A percentile compares a stretch with the other conserved stretches of the same genome.
phyloP scores from a whole-genome alignment of 176 grass and related monocot species.

The Eleusine coracana region DNA sequence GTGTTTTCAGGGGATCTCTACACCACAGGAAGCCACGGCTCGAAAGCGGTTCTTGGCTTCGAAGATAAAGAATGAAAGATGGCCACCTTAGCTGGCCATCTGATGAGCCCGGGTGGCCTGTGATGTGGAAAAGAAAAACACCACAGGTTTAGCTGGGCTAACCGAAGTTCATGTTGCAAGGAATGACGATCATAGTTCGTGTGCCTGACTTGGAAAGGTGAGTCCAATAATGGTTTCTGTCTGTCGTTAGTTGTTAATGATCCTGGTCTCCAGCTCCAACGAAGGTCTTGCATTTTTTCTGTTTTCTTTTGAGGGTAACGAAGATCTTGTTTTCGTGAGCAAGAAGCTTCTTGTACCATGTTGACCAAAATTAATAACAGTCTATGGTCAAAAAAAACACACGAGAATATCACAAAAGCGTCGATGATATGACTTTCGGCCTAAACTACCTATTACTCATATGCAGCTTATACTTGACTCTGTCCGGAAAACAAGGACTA shows the following conservation, averaged over 20 bases:
- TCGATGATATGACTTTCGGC: not conserved
- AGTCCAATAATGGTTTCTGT: not conserved
- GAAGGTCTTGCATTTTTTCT: not conserved
- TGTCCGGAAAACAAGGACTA: constrained; percentile 2
- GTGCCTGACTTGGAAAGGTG: not conserved
- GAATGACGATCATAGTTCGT: not conserved
- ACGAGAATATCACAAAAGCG: not conserved
- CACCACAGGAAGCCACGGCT: not conserved
- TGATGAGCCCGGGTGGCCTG: too few relatives aligned
- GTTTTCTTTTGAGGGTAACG: too few relatives aligned
- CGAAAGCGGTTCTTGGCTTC: not conserved
- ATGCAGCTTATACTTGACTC: not conserved
- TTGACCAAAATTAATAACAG: not conserved
- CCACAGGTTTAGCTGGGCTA: not conserved
- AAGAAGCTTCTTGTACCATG: not conserved
- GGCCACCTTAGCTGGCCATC: too few relatives aligned
- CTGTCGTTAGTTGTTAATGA: not conserved
- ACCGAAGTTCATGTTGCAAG: not conserved
- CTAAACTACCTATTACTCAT: not conserved
- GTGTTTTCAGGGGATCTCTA: not conserved
- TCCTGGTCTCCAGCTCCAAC: not conserved
- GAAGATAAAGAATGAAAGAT: not conserved
- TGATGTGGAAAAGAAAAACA: too few relatives aligned
- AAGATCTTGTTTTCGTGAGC: not conserved
- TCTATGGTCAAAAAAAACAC: not conserved